A percentile compares a stretch with the other conserved stretches of the same genome.
Conservation (phyloP, 768 basidiomycete species). For the Neoboletus magnificus region DNA sequence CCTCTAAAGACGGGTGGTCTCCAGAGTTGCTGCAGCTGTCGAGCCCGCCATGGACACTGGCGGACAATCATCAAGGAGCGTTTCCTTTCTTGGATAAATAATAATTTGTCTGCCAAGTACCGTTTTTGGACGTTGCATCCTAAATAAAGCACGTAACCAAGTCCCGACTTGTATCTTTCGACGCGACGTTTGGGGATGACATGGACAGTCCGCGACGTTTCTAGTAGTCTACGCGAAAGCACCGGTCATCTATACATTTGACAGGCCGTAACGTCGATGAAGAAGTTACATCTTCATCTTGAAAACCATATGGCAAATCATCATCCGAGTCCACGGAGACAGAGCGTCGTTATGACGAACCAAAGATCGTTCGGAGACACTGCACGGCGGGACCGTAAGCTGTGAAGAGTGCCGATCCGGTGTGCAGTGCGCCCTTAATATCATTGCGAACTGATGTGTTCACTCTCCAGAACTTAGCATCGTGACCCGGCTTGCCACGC, state of each 20-base stretch:
- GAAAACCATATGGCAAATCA: neutral
- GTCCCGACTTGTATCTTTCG: too few species aligned
- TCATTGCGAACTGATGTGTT: neutral
- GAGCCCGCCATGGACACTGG: conserved; percentile 13
- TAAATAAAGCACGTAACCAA: too few species aligned
- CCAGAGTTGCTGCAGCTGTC: conserved; percentile 16
- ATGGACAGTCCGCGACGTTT: too few species aligned
- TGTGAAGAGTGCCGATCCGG: neutral
- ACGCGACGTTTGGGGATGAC: too few species aligned
- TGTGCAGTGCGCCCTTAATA: neutral
- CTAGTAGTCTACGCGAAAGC: neutral
- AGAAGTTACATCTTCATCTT: neutral
- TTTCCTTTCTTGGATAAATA: conserved; percentile 12
- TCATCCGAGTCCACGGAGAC: neutral
- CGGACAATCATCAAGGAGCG: conserved; percentile 20
- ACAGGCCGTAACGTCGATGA: neutral
- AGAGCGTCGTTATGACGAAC: too few species aligned
- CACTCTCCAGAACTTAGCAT: neutral
- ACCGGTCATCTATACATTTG: neutral
- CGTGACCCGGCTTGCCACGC: neutral
- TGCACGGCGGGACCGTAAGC: neutral
- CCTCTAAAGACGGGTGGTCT: neutral
- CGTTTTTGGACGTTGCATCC: neutral
- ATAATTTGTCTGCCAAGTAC: neutral
- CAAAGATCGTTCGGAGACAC: too few species aligned